Conservation (phyloP, 805 yeast species). For the Huiozyma sinensis region DNA sequence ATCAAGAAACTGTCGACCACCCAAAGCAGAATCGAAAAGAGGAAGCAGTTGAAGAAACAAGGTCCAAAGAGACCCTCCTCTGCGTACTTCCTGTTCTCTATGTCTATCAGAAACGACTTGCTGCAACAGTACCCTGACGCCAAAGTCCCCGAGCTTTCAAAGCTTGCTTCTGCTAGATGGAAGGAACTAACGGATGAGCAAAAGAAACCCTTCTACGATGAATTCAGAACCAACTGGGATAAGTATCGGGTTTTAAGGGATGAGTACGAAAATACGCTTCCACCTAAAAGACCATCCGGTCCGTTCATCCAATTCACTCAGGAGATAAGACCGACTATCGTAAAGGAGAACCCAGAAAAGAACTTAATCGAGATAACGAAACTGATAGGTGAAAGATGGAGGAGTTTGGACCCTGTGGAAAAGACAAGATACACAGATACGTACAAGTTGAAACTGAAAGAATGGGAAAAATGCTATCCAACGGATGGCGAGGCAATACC, state of each 20-base stretch:
- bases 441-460: conserved; percentile 28
- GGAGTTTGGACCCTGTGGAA: conserved; percentile 18
- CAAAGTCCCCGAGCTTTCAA: conserved; percentile 34
- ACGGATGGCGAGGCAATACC: conserved; percentile 14
- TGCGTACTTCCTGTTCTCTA: conserved; percentile 29
- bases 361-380: conserved; percentile 28
- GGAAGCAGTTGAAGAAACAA: conserved; percentile 27
- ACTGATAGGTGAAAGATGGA: conserved; percentile 26
- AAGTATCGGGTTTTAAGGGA: conserved; percentile 27
- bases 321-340: conserved; percentile 26
- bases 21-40: conserved; percentile 28
- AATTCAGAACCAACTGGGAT: conserved; percentile 28
- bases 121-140: conserved; percentile 27
- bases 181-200: conserved; percentile 63
- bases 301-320: conserved; percentile 29
- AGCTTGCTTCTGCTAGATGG: conserved; percentile 86
- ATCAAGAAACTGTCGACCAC: conserved; percentile 27
- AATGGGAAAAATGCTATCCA: conserved; percentile 31
- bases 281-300: conserved; percentile 31
- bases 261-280: conserved; percentile 27
- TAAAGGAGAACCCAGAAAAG: conserved; percentile 26
- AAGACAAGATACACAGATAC: conserved; percentile 26
- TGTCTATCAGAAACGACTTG: conserved; percentile 25
- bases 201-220: conserved; percentile 71
- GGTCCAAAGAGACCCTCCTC: conserved; percentile 32